Evolutionary conservation across 768 basidiomycete genomes (phyloP), one percentile per base, ranked within the genome.

Genomic region (Symmetrospora coprosmae): DNA sequence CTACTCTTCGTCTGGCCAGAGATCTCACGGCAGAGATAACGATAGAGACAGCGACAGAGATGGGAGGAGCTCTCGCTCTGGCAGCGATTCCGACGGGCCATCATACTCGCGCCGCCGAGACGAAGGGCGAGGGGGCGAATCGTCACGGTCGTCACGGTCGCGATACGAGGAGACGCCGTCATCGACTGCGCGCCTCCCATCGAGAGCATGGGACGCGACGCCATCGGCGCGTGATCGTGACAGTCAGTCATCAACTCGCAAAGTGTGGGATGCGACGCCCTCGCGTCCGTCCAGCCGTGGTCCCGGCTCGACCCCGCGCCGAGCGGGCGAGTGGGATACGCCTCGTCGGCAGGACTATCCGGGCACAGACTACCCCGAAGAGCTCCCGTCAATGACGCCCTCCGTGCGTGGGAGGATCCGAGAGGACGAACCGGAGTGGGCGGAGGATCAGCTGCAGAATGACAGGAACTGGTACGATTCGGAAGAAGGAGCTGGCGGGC

Each of bases 391-490:
- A 38, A 50, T 63, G 19, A 64, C 66, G 4, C 49, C 61, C 11
- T 51, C 60, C 14, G 61, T 50, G 17, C 34, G 52, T 27, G 55
- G 28, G 9, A n/a, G n/a, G n/a, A 33, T 61, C 31, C 64, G 51
- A 19, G 61, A 37, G n/a, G 51, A 85, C 16, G 55, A 50, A 13
- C 31, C 49, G 49, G 92, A 94, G 68, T 99, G 92, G 94, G 94
- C 96, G 72, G 92, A 96, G 68, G 94, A 97, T 71, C 89, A 94
- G 71, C 78, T 89, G 13, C 78, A 79, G 61, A 62, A 96, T 68
- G 94, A 99, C 72, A 78, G 94, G 27, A 90, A 96, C 69, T 99
- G 94, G 94, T 99, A 97, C 64, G 66, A 64, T 70, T 83, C 81
- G 51, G 84, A 85, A 43, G 87, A 92, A 90, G 68, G 89, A 89